Percentiles rank a stretch among this genome's conserved stretches.
phyloP scores from a whole-genome alignment of 768 basidiomycete species.

The Rhodocollybia butyracea region DNA sequence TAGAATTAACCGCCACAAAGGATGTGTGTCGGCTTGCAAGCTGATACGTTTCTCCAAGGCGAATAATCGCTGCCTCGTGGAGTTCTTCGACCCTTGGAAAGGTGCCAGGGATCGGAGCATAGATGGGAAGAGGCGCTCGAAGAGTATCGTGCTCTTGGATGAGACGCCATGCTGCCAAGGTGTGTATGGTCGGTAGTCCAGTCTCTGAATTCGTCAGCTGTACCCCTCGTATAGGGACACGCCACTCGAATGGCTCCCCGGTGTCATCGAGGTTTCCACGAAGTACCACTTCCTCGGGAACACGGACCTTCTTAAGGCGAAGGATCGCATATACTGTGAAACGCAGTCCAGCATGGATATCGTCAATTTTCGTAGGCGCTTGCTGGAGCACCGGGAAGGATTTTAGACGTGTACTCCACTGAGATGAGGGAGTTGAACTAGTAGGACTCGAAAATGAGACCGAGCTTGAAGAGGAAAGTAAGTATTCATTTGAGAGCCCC shows the following conservation, averaged over 20 bases:
- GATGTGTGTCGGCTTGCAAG: slow-evolving; percentile 52
- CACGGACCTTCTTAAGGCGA: slow-evolving; percentile 20
- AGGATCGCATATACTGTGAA: slow-evolving; percentile 32
- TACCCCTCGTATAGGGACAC: slow-evolving; percentile 27
- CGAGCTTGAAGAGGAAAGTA: slow-evolving; percentile 10
- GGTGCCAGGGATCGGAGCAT: slow-evolving; percentile 18
- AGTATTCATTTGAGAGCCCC: slow-evolving; percentile 30
- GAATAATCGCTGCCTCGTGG: slow-evolving; percentile 43
- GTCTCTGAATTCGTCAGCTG: slow-evolving; percentile 30
- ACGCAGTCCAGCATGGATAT: slow-evolving; percentile 33
- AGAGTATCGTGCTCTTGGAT: slow-evolving; percentile 48
- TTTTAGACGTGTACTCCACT: slow-evolving; percentile 18
- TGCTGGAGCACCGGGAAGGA: slow-evolving; percentile 32
- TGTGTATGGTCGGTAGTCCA: slow-evolving; percentile 42
- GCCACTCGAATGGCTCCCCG: slow-evolving; percentile 23
- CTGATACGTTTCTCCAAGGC: slow-evolving; percentile 48
- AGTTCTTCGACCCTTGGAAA: slow-evolving; percentile 26
- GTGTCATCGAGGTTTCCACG: slow-evolving; percentile 34
- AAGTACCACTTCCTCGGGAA: slow-evolving; percentile 30
- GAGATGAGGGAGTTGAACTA: slow-evolving; percentile 11
- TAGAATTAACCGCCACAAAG: slow-evolving; percentile 50
- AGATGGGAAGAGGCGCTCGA: slow-evolving; percentile 27
- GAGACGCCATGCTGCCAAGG: slow-evolving; percentile 49
- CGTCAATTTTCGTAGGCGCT: slow-evolving; percentile 26
- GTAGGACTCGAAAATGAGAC: slow-evolving; percentile 18